Evolutionary conservation across 306 rosid genomes (phyloP), one percentile per base, ranked within the genome.

Genomic region (Citrullus amarus): DNA sequence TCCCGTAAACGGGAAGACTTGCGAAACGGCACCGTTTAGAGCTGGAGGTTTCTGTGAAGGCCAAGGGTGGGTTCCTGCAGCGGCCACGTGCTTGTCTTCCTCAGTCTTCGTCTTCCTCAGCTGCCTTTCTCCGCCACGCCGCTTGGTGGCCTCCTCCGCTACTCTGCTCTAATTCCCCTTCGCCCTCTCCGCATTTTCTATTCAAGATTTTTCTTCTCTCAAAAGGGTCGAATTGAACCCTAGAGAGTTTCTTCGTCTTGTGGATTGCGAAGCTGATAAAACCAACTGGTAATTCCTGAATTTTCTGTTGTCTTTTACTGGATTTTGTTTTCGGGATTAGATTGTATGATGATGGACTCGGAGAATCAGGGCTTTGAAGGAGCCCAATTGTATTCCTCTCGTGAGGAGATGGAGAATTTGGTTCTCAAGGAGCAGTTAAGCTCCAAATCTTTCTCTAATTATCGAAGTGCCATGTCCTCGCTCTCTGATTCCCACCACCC

Each of bases 381-480:
- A 83, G 85, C 89, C 56, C 93, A 81, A 57, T 89, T 89, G 44
- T 76, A 69, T 7, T 81, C 86, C 12, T 79, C 97, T 13, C 84
- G 43, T 2, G 93, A 89, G 28, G 84, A 88, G 28, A 81, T 88
- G 91, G 89, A 94, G 66, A 90, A 73, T 78, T 91, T 90, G 75
- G 71, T 75, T 28, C 90, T 94, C 50, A 83, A 88, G 82, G 93
- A 88, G 28, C 84, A 88, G 2, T 79, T 86, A 6, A 84, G 46
- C 78, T 77, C 10, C 57, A 87, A 86, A 62, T 86, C 96, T 1
- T 82, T 77, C 81, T 87, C 96, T 6, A 83, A 74, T 36, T 91
- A 87, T 87, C 97, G 97, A 50, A 95, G 97, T 81, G 91, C 87
- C 80, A 74, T 92, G 84, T 90, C 96, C 79, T 90, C 73, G 75